Conservation (phyloP, 2,329 filamentous ascomycete genomes). For the Cladosporium sp. region DNA sequence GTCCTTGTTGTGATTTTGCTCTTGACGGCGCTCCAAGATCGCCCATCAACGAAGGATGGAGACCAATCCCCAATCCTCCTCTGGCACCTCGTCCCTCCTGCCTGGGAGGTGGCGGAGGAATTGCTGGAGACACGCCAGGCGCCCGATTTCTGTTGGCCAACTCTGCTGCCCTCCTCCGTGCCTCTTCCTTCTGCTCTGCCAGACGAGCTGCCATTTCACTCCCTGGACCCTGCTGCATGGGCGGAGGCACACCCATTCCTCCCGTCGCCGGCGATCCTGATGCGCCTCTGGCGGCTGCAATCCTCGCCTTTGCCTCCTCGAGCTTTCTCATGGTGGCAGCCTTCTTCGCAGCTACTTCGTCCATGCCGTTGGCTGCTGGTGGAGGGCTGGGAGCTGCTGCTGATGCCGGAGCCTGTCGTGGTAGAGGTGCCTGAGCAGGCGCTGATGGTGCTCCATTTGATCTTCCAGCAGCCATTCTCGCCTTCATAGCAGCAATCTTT, state of each 20-base stretch:
- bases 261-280: constrained; percentile 24
- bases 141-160: constrained; percentile 1
- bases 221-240: not conserved
- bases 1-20: constrained; percentile 48
- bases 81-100: constrained; percentile 56
- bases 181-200: constrained; percentile 20
- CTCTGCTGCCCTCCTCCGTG: constrained; percentile 18
- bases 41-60: constrained; percentile 72
- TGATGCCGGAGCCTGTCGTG: constrained; percentile 26
- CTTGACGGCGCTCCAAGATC: constrained; percentile 45
- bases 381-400: constrained; percentile 21
- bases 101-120: constrained; percentile 45
- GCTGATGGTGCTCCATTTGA: constrained; percentile 25
- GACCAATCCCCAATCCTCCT: constrained; percentile 72
- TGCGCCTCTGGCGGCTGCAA: constrained; percentile 31
- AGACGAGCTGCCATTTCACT: constrained; percentile 22
- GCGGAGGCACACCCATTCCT: constrained; percentile 12
- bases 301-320: constrained; percentile 38
- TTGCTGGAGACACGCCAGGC: constrained; percentile 6
- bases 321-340: constrained; percentile 37
- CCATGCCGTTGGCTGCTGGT: constrained; percentile 12
- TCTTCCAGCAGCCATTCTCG: constrained; percentile 35
- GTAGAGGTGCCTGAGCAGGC: constrained; percentile 20
- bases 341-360: constrained; percentile 29
- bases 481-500: constrained; percentile 41